phyloP scores from a whole-genome alignment of 2,329 filamentous ascomycete species.

The Coleophoma crateriformis region DNA sequence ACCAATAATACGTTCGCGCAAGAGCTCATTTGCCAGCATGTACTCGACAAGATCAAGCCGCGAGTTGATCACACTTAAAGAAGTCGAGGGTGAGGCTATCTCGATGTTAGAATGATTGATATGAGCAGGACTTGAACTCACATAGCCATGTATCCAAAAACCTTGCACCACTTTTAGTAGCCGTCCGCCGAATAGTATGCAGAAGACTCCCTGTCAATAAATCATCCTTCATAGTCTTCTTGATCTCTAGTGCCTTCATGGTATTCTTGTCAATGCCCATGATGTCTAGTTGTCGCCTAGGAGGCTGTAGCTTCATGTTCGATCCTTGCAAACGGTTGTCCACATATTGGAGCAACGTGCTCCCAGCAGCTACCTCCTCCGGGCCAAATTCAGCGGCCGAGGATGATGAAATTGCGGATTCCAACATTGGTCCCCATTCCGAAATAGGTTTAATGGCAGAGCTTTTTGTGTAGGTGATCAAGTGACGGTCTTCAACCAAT shows the following conservation, averaged over 20 bases:
- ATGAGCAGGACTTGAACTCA: constrained; percentile 25
- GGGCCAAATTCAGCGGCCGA: constrained; percentile 52
- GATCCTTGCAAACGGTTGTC: constrained; percentile 70
- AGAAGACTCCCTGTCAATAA: constrained; percentile 77
- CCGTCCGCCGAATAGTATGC: constrained; percentile 83
- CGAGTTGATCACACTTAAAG: constrained; percentile 67
- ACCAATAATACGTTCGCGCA: constrained; percentile 64
- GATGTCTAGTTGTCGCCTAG: constrained; percentile 69
- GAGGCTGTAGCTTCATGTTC: constrained; percentile 78
- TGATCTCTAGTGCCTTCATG: constrained; percentile 82
- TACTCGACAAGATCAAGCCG: constrained; percentile 77
- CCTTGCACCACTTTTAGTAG: constrained; percentile 85
- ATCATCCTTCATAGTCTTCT: constrained; percentile 77
- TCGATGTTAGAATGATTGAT: not conserved
- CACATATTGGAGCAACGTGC: constrained; percentile 79
- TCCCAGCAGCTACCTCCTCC: constrained; percentile 71
- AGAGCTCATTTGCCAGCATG: constrained; percentile 59
- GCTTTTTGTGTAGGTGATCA: constrained; percentile 65
- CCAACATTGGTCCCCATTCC: constrained; percentile 71
- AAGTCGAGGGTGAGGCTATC: constrained; percentile 77
- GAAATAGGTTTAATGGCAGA: constrained; percentile 31
- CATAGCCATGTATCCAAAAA: constrained; percentile 81
- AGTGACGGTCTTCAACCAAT: constrained; percentile 69
- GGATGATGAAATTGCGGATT: constrained; percentile 57
- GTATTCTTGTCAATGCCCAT: constrained; percentile 94